These are phyloP conservation scores for Aspergillus nomiae DNA, from an alignment of 2,329 filamentous ascomycete species.

Conservation along the genomic window DNA sequence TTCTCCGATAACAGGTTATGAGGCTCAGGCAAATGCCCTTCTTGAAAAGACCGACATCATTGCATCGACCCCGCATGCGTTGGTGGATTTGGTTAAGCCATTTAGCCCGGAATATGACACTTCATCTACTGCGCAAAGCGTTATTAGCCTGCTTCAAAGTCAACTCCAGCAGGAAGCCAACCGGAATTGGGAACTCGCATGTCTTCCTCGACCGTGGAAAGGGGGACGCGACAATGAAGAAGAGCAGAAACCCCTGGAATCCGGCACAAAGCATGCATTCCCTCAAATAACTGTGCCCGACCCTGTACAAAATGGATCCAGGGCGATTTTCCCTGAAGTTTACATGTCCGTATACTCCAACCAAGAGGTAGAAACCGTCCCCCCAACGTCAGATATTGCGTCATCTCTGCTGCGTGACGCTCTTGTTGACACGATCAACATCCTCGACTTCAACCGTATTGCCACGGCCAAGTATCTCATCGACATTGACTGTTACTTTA, in stretches of 20 bases:
- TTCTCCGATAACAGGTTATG: conserved; percentile 68
- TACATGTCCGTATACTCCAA: conserved; percentile 90
- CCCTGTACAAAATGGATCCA: conserved; percentile 71
- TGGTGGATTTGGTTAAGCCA: conserved; percentile 84
- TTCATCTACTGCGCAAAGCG: conserved; percentile 65
- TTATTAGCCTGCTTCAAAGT: conserved; percentile 80
- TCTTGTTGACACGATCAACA: conserved; percentile 89
- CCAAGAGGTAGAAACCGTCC: conserved; percentile 88
- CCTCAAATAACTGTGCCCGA: conserved; percentile 75
- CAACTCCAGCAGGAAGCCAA: conserved; percentile 78
- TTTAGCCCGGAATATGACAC: conserved; percentile 67
- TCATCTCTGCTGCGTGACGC: conserved; percentile 82
- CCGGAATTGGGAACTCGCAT: conserved; percentile 72
- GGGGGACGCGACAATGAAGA: conserved; percentile 37
- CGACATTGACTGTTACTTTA: conserved; percentile 93
- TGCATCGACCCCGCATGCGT: conserved; percentile 79
- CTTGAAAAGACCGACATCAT: conserved; percentile 96
- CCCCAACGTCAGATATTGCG: conserved; percentile 72
- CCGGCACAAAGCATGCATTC: conserved; percentile 71
- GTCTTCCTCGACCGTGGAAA: conserved; percentile 60
- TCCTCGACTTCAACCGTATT: conserved; percentile 89
- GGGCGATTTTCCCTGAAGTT: conserved; percentile 84
- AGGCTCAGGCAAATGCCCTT: conserved; percentile 73
- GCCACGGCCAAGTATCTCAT: conserved; percentile 85
- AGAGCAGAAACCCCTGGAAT: conserved; percentile 60